Evolutionary conservation across 306 rosid species (phyloP).

Genomic region (Prunus padus): DNA sequence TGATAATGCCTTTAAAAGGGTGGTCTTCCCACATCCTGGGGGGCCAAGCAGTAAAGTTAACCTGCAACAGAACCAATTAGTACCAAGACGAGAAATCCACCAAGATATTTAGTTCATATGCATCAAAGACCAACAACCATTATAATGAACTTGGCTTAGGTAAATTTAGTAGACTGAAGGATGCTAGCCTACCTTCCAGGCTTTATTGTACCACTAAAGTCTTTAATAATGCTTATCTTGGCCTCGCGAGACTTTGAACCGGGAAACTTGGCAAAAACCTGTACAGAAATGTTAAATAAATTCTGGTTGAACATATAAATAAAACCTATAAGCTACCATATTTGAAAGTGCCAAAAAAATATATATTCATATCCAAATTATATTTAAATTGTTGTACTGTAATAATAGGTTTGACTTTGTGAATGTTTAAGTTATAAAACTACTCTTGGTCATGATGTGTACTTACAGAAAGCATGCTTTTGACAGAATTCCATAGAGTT

Average conservation of each 20-base stretch:
- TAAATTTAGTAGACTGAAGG: not conserved
- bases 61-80: constrained; percentile 24
- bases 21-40: constrained; percentile 53
- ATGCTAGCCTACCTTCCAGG: constrained; percentile 43
- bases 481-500: constrained; percentile 68
- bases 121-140: no score
- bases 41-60: constrained; percentile 50
- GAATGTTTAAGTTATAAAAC: not conserved
- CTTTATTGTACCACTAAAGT: constrained; percentile 39
- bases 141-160: not conserved
- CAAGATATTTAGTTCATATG: no score
- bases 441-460: not conserved
- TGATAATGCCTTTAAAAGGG: constrained; percentile 41
- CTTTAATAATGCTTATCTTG: constrained; percentile 35
- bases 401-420: not conserved
- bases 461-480: constrained; percentile 44
- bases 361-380: no score
- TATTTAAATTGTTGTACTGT: no score
- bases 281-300: not conserved
- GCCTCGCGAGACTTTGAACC: constrained; percentile 27
- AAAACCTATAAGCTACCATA: not conserved
- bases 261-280: constrained; percentile 25
- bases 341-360: no score
- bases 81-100: not conserved
- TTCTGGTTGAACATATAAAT: not conserved